Base-by-base conservation (phyloP, 2,329 filamentous ascomycete genomes). In the Stromatinia cepivora region DNA sequence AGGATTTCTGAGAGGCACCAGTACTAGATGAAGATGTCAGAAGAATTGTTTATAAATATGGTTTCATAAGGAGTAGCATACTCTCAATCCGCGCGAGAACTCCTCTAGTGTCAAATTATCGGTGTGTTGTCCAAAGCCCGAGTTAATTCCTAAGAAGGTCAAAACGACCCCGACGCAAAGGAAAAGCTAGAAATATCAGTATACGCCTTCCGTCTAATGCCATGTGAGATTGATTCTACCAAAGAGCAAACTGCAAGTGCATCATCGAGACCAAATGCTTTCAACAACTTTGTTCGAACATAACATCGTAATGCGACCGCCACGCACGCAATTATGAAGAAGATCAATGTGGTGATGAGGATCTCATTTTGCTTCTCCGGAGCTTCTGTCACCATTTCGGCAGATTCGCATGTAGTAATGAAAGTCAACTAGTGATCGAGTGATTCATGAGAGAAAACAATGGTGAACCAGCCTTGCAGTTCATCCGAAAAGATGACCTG, bases 221-320 rank as follows among this genome's bases (percentile, higher is more conserved):
- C 56, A 7, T 8, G n/a, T 56, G 31, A 17, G 53, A 54, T 62
- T 22, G 36, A 45, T 74, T 77, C 69, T 76, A 86, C 84, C 77
- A 84, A 76, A 4, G 82, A 81, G 39, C 78, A 62, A 31, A 84
- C 77, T 73, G 84, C 84, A 66, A 85, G 75, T 71, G 79, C 82
- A 78, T 86, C 84, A 62, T 86, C 84, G 4, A 79, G 48, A 0
- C 80, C 78, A 46, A 83, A 75, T 42, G 79, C 81, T 64, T 81
- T 82, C 52, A 83, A 77, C 31, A 85, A 74, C 39, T 79, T 76
- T 0, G 79, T 63, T 69, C 83, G 82, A 58, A 84, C 82, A 73
- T 82, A 84, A 11, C 79, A 80, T 22, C 84, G 81, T 50, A 84
- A 72, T 46, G 79, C 65, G 67, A 82, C 77, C 17, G 80, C 75